Evolutionary conservation across 345 rosid genomes (phyloP), one percentile per base, ranked within the genome.

Genomic region (Salix brachista): DNA sequence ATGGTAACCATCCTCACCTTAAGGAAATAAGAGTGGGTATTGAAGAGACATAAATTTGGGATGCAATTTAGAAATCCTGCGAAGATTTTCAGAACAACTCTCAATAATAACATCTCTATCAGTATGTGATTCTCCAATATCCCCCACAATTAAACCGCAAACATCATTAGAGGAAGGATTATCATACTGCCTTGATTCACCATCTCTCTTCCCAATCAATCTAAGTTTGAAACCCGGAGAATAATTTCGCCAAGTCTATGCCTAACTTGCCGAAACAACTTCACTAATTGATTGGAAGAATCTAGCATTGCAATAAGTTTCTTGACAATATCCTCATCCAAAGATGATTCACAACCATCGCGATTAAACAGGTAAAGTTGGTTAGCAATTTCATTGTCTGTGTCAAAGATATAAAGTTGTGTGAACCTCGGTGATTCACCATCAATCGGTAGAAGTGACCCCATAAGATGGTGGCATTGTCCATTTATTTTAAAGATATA

Each of bases 401-500:
- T n/a, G n/a, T n/a, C n/a, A n/a, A n/a, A n/a, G n/a, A 80, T 21
- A 26, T 75, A 80, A 0, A 75, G 32, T 21, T 80, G 48, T 2
- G 67, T 34, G 70, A 70, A 80, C 0, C 6, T 23, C 0, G 52
- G 60, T 0, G 0, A 0, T 1, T 5, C 0, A 5, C 64, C 50
- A 1, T 34, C 36, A 1, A 9, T 1, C 0, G 65, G 81, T 0
- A 62, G 16, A 4, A 79, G 3, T 19, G 75, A 68, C 0, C 78
- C 75, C 3, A 75, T 67, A 5, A 3, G 2, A 48, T 79, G 78
- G 8, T 30, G 30, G 2, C 4, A 5, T 1, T 65, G 37, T 23
- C 68, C 68, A 28, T 26, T 25, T 3, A 65, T 30, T 16, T 65
- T 26, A 14, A 25, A 65, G 4, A 65, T 18, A 26, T 30, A 65